A percentile compares a stretch with the other conserved stretches of the same genome.
phyloP scores from a whole-genome alignment of 2,329 filamentous ascomycete species.

The Rachicladosporium sp. region DNA sequence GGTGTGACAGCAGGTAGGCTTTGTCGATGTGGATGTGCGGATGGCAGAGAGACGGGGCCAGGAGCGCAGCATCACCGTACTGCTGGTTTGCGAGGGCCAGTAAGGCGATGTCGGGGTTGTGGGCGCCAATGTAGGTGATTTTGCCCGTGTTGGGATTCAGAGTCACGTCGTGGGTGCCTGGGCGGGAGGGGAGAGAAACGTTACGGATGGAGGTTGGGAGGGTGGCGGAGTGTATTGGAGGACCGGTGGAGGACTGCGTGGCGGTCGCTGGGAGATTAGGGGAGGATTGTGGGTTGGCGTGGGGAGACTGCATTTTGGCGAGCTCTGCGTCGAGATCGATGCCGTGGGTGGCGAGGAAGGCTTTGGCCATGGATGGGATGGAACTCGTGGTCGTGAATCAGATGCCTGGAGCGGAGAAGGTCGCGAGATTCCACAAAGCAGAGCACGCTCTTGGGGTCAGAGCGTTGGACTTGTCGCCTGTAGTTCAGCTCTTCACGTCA shows the following conservation, averaged over 20 bases:
- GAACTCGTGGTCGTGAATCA: not conserved
- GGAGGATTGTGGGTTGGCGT: not conserved
- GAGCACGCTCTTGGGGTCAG: too few relatives aligned
- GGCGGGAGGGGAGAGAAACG: slow-evolving; percentile 7
- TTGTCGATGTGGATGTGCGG: slow-evolving; percentile 65
- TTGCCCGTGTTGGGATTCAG: slow-evolving; percentile 10
- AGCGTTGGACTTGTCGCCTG: too few relatives aligned
- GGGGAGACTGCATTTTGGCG: slow-evolving; percentile 15
- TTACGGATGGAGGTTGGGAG: slow-evolving; percentile 6
- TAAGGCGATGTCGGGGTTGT: not conserved
- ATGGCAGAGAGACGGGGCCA: slow-evolving; percentile 51
- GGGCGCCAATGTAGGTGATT: not conserved
- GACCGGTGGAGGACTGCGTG: not conserved
- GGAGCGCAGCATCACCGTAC: slow-evolving; percentile 19
- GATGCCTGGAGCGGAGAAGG: too few relatives aligned
- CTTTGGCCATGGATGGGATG: slow-evolving; percentile 14
- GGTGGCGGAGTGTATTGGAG: too few relatives aligned
- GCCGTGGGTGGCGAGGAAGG: slow-evolving; percentile 20
- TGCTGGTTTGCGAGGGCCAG: not conserved
- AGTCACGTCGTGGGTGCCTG: slow-evolving; percentile 2
- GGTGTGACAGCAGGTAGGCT: slow-evolving; percentile 46
- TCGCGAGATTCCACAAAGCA: too few relatives aligned
- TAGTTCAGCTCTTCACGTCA: too few relatives aligned
- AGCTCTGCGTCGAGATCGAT: slow-evolving; percentile 24
- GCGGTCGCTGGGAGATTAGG: not conserved